A percentile compares a stretch with the other conserved stretches of the same genome.
Evolutionary conservation across 305 asterid genomes (phyloP).

Genomic region (Caryopteris hybrid): DNA sequence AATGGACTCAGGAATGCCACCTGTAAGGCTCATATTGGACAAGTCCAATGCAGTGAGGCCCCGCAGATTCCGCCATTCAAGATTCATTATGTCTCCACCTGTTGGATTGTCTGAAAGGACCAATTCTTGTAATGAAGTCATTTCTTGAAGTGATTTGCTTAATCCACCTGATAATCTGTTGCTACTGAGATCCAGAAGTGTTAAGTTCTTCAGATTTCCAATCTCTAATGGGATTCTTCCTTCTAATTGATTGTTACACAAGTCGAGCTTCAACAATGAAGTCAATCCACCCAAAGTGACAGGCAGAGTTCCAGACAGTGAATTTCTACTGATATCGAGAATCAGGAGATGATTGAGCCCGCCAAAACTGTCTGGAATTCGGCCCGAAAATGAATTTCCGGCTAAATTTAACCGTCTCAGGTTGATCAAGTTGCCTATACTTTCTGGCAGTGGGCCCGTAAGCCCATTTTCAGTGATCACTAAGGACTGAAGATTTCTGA

Average conservation of each 20-base stretch:
- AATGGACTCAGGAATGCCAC: conserved; percentile 72
- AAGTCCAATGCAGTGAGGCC: conserved; percentile 53
- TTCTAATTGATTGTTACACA: conserved; percentile 44
- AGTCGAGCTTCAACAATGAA: conserved; percentile 73
- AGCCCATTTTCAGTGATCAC: conserved; percentile 67
- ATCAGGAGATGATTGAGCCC: conserved; percentile 51
- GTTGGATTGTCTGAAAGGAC: conserved; percentile 69
- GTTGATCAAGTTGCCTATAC: conserved; percentile 45
- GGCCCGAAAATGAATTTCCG: conserved; percentile 46
- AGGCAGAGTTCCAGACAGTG: conserved; percentile 57
- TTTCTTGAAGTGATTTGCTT: conserved; percentile 43
- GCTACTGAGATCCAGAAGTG: conserved; percentile 65
- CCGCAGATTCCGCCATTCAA: conserved; percentile 49
- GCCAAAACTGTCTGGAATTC: conserved; percentile 47
- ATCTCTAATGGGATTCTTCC: conserved; percentile 53
- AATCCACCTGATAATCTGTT: conserved; percentile 64
- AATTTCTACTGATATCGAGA: conserved; percentile 69
- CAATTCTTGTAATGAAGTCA: conserved; percentile 58
- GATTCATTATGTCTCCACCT: conserved; percentile 51
- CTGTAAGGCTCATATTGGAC: conserved; percentile 63
- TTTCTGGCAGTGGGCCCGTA: conserved; percentile 50
- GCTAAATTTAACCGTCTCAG: conserved; percentile 59
- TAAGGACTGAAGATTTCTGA: conserved; percentile 59
- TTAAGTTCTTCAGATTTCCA: conserved; percentile 44
- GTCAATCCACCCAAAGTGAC: conserved; percentile 37